Evolutionary conservation across 2,329 filamentous ascomycete species (phyloP), one percentile per base, ranked within the genome.

Genomic region (Verticillium nubilum): DNA sequence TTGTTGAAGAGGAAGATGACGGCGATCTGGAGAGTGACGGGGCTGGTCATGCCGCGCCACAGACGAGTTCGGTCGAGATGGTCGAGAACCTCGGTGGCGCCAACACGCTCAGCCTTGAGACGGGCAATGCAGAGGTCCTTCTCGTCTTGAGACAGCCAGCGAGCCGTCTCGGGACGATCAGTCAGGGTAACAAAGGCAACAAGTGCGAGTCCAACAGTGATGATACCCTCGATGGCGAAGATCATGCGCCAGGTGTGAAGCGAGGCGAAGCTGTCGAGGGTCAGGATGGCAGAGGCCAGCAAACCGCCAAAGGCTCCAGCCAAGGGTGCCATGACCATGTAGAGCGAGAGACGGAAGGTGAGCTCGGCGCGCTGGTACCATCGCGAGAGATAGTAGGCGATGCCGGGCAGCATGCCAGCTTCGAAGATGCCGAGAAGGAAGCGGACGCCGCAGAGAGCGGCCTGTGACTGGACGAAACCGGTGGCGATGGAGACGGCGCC

Each of bases 301-400:
- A 91, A 76, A 0, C 88, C 88, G 23, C 89, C 88, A 64, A 91
- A 91, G 0, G 87, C 87, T 2, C 88, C 88, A 0, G 88, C 87
- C 0, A 91, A 76, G 0, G 87, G 87, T 0, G 87, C 84, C 81
- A 86, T 88, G 59, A 90, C 86, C 58, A 91, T 84, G 72, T 90
- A 91, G 2, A 90, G 74, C 0, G 85, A 83, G 0, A 91, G 74
- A 0, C 88, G 80, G 69, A 90, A 90, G 0, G 85, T 81, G 5
- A 91, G 74, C 70, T 92, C 88, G 56, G 80, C 81, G 31, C 86
- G 78, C n/a, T 86, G 78, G 65, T 91, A 91, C 88, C 88, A 91
- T 57, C 88, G 77, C 1, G 83, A 87, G 23, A 91, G 74, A 66
- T 91, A 91, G 71, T 91, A 92, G 0, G 87, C 87, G 47, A 90